Base-by-base conservation (phyloP, 768 basidiomycete species). In the Sarcodon aspratus region DNA sequence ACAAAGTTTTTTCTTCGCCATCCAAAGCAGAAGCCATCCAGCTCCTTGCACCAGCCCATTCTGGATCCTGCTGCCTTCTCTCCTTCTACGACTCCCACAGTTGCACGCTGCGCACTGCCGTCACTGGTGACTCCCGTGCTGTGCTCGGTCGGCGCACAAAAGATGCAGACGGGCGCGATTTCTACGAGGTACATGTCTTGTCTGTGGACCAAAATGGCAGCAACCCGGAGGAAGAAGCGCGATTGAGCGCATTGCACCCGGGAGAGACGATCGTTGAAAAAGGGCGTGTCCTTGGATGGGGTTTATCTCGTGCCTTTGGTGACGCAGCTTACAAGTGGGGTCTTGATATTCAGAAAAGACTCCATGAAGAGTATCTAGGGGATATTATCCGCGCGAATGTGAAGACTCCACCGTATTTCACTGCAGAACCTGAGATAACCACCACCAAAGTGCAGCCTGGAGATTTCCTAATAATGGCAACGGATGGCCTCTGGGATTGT, bases 391-490 rank as follows among this genome's bases (percentile, higher is more conserved):
- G 51, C 9, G 49, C 60, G 7, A 53, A 60, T 27, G 60, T 69
- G 49, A 63, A 62, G 51, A 76, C 71, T 1, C 78, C 78, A 3
- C 72, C 74, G 0, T 74, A 75, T 55, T 62, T 78, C 15, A 74
- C 70, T 7, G 75, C 76, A 1, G 69, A 71, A 51, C 78, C 78
- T 2, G 73, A 71, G 44, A 66, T 78, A 33, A 72, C 66, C n/a
- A 65, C 66, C 1, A 63, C 67, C 27, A 58, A 66, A 36, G 59
- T 75, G 12, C 55, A 67, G 44, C 66, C 70, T 1, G 72, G 70
- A 32, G 75, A 75, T 53, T 79, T 80, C 56, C 55, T 81, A 44
- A 70, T 80, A 32, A 54, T 81, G 58, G 75, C 69, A 0, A 71
- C 72, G 1, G 69, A 70, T 52, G 79, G 76, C 6, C 60, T 81